Conservation (phyloP, 345 rosid species). For the Erodium maritimum region DNA sequence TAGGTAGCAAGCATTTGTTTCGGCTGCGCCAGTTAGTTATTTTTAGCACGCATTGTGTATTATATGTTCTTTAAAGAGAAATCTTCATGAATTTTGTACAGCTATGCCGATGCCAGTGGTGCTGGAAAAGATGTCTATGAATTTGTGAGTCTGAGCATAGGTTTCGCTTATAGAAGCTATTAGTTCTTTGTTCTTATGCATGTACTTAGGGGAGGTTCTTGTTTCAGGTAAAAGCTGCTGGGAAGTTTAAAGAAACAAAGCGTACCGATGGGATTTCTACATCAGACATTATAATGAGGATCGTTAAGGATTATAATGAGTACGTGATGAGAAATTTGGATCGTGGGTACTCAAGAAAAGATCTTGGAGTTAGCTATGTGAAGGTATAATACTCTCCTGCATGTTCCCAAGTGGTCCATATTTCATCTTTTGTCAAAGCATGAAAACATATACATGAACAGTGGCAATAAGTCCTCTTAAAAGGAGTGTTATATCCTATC, state of each 20-base stretch:
- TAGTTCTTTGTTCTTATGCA: not conserved
- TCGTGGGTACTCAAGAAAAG: conserved; percentile 88
- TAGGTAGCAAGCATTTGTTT: no score
- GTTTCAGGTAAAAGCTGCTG: conserved; percentile 65
- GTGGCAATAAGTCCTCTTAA: no score
- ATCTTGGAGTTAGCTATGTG: conserved; percentile 87
- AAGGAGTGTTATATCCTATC: not conserved
- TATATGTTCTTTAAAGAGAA: not conserved
- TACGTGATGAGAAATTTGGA: conserved; percentile 89
- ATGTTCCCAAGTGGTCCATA: no score
- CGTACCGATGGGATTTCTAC: conserved; percentile 93
- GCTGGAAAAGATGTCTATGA: conserved; percentile 88
- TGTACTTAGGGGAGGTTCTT: conserved; percentile 10
- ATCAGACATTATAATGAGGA: conserved; percentile 87
- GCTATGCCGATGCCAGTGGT: conserved; percentile 90
- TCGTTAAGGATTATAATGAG: conserved; percentile 85
- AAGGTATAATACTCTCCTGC: conserved; percentile 33
- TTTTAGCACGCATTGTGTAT: not conserved
- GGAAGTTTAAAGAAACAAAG: conserved; percentile 84
- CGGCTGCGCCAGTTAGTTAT: no score
- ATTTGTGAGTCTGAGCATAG: conserved; percentile 46
- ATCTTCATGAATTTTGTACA: conserved; percentile 15
- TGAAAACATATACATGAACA: no score
- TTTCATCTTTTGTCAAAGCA: no score
- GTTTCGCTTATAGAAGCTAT: conserved; percentile 5